Evolutionary conservation across 306 rosid species (phyloP), one percentile per base, ranked within the genome.

Genomic region (Cicer chorassanicum): DNA sequence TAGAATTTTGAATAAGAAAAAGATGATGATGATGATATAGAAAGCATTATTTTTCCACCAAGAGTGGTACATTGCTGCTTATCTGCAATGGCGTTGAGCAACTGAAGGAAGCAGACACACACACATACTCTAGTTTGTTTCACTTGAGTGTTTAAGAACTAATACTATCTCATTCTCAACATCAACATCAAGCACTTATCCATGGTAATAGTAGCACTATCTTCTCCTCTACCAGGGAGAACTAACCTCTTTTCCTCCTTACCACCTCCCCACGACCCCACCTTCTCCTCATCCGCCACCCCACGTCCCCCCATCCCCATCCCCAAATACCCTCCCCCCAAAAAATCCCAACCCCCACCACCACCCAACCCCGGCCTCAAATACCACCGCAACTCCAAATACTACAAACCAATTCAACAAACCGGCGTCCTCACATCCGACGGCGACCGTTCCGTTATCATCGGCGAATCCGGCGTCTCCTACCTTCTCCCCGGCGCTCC

Each of bases 401-500:
- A 94, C 88, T 82, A 79, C 93, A 90, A 86, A 68, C 96, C 96
- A 4, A 81, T 92, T n/a, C 68, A 38, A 4, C 84, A 65, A 9
- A 84, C 79, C 21, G 92, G 86, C 4, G 86, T 87, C 68, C 64
- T 88, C 61, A 13, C 91, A 3, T 69, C 93, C 14, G 90, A 84
- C 45, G 93, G 86, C 60, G 93, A 88, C 39, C 96, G 95, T 14
- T 77, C 95, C 77, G 90, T 94, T 42, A 76, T 94, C 34, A 67
- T 94, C 29, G 97, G 97, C 3, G 93, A 90, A 2, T 90, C 97
- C 43, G 98, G 98, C 40, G 79, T 94, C 6, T 91, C 98, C 10
- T 91, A 91, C 73, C 87, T 79, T 11, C 96, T 94, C 36, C 97
- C 98, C 2, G 97, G 91, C 11, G 97, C 97, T 1, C 98, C 97